A percentile compares a stretch with the other conserved stretches of the same genome.
Conservation (phyloP, 441 rosid species). For the California macrophylla region DNA sequence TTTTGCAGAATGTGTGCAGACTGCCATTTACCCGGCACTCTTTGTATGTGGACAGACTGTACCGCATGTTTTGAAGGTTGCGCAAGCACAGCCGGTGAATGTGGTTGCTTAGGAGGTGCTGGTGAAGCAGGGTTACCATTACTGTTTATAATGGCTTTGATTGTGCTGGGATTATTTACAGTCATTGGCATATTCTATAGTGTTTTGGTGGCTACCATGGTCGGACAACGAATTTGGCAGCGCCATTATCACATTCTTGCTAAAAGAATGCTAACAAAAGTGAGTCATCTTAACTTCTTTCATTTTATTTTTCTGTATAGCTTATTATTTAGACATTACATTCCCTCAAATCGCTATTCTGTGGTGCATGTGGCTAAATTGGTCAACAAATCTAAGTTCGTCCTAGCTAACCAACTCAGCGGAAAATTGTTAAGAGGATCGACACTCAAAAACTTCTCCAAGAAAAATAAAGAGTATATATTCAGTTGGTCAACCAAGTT, state of each 20-base stretch:
- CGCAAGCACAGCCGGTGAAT: conserved; percentile 87
- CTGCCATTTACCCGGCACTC: conserved; percentile 98
- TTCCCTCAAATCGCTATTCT: not conserved
- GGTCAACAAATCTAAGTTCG: not conserved
- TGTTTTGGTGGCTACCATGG: conserved; percentile 97
- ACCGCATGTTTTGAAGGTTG: conserved; percentile 95
- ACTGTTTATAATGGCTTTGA: conserved; percentile 69
- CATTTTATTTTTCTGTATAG: not conserved
- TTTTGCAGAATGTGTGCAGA: conserved; percentile 85
- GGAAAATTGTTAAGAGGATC: not conserved
- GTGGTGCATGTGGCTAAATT: not conserved
- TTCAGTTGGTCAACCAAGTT: not conserved
- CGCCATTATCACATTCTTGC: conserved; percentile 97
- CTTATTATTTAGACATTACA: not conserved
- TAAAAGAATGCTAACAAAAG: conserved; percentile 96
- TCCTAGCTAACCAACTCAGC: not conserved
- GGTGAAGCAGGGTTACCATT: conserved; percentile 96
- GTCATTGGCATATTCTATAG: conserved; percentile 94
- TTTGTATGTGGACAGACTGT: conserved; percentile 99
- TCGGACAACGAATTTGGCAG: conserved; percentile 98
- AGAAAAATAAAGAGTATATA: too few relatives aligned
- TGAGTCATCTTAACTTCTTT: conserved; percentile 27
- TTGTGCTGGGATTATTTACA: conserved; percentile 85
- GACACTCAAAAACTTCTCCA: too few relatives aligned
- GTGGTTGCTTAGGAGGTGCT: conserved; percentile 98